A percentile compares a stretch with the other conserved stretches of the same genome.
phyloP scores from a whole-genome alignment of 1,284 basidiomycete species.

The Melampsora americana region DNA sequence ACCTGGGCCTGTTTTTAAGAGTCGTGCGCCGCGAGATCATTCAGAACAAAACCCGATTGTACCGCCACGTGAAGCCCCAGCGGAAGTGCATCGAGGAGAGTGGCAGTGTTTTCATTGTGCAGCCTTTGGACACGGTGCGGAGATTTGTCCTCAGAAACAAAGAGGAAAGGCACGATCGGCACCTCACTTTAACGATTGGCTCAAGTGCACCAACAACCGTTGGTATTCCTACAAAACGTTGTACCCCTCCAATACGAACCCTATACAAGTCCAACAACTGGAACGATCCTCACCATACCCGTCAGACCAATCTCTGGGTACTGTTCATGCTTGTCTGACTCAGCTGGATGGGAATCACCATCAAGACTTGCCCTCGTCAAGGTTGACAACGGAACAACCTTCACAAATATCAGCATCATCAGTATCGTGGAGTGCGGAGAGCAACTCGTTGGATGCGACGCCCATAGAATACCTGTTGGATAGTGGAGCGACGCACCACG shows the following conservation, averaged over 20 bases:
- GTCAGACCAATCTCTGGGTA: not conserved
- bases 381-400: not conserved
- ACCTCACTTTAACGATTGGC: not conserved
- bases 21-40: no score
- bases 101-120: not conserved
- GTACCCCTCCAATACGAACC: not conserved
- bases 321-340: not conserved
- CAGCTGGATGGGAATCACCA: not conserved
- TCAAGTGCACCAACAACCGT: not conserved
- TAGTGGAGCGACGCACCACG: not conserved
- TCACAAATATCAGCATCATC: not conserved
- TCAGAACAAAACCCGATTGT: no score
- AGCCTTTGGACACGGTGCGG: not conserved
- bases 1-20: no score
- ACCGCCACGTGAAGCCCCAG: no score
- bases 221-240: no score
- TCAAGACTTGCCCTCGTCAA: not conserved
- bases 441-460: no score
- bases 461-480: not conserved
- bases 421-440: not conserved
- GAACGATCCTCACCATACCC: not conserved
- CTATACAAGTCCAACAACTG: no score
- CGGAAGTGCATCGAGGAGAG: no score
- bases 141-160: not conserved
- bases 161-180: not conserved